A percentile compares a stretch with the other conserved stretches of the same genome.
Conservation (phyloP, 83 land plant genomes). For the Picea abies region DNA sequence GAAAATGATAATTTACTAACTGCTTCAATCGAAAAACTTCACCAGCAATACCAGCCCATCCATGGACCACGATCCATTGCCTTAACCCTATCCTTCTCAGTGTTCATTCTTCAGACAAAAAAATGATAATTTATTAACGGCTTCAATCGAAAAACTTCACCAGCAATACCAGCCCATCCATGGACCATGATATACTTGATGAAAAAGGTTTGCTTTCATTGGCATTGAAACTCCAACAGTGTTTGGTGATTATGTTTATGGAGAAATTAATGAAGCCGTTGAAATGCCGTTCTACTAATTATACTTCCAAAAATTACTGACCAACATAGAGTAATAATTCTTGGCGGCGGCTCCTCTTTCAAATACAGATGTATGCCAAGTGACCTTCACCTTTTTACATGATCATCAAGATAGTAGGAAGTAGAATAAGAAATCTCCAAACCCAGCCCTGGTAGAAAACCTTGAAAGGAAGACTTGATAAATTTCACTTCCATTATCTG, state of each 20-base stretch:
- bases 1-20: constrained; percentile 50
- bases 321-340: too few species aligned
- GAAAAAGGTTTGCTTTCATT: constrained; percentile 68
- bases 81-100: constrained; percentile 63
- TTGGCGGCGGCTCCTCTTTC: too few species aligned
- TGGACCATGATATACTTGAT: constrained; percentile 82
- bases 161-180: constrained; percentile 76
- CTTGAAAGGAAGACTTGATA: background rate
- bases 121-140: constrained; percentile 44
- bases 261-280: too few species aligned
- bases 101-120: constrained; percentile 69
- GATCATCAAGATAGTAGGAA: too few species aligned
- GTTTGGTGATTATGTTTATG: constrained; percentile 15
- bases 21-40: constrained; percentile 60
- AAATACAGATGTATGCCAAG: too few species aligned
- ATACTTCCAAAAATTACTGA: too few species aligned
- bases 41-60: constrained; percentile 71
- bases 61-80: constrained; percentile 84
- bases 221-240: constrained; percentile 57
- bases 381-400: too few species aligned
- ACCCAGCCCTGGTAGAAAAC: background rate
- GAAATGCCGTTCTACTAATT: too few species aligned
- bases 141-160: constrained; percentile 55
- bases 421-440: too few species aligned
- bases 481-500: constrained; percentile 59